Conservation (phyloP, 768 basidiomycete genomes). For the Lepiota venenata region DNA sequence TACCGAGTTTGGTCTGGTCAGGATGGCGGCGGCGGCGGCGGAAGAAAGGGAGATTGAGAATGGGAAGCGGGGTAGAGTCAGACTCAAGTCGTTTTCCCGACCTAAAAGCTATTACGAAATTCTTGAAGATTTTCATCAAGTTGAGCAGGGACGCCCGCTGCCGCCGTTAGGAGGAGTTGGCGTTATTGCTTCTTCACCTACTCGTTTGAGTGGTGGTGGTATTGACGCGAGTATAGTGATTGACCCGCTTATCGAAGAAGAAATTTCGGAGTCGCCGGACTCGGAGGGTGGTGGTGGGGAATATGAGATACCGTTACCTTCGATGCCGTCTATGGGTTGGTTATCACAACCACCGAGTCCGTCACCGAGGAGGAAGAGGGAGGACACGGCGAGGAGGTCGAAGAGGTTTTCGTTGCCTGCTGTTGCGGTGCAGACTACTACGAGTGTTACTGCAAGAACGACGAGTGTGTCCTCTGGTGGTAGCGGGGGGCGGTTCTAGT, state of each 20-base stretch:
- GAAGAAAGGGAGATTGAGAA: slow-evolving; percentile 14
- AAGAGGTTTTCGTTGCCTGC: slow-evolving; percentile 78
- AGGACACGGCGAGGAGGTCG: slow-evolving; percentile 58
- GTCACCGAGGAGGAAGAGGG: slow-evolving; percentile 33
- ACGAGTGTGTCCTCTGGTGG: slow-evolving; percentile 28
- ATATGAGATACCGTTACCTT: slow-evolving; percentile 15
- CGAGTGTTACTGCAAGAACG: slow-evolving; percentile 63
- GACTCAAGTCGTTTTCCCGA: slow-evolving; percentile 37
- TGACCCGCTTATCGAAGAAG: slow-evolving; percentile 13
- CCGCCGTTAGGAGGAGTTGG: neutral
- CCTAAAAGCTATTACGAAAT: slow-evolving; percentile 67
- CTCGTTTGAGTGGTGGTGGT: neutral
- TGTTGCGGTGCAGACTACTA: slow-evolving; percentile 70
- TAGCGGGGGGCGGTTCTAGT: neutral
- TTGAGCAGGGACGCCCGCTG: slow-evolving; percentile 12
- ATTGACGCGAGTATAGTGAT: neutral
- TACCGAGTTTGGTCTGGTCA: neutral
- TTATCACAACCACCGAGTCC: slow-evolving; percentile 21
- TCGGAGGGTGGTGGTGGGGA: slow-evolving; percentile 19
- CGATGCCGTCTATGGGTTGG: slow-evolving; percentile 16
- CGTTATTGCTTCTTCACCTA: neutral
- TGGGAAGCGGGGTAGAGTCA: slow-evolving; percentile 24
- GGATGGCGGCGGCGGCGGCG: neutral
- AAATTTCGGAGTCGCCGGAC: slow-evolving; percentile 9
- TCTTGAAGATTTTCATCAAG: slow-evolving; percentile 53